phyloP scores from a whole-genome alignment of 2,329 filamentous ascomycete genomes.

The Colletotrichum sp. region DNA sequence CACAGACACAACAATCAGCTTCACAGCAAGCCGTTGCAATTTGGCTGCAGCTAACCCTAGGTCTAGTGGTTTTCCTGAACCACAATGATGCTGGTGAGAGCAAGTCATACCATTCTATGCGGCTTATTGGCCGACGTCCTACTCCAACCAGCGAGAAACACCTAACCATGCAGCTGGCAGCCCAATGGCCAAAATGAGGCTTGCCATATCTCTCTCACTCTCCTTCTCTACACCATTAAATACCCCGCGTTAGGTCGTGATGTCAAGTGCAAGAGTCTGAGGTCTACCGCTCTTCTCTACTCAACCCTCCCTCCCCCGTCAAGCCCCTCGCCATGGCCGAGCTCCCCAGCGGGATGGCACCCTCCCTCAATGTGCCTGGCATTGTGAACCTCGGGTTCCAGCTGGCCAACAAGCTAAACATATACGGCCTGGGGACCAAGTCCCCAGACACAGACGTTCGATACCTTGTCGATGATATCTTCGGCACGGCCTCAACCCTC shows the following conservation, averaged over 20 bases:
- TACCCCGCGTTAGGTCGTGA: slow-evolving; percentile 8
- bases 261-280: not conserved
- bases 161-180: not conserved
- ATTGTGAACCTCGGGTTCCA: slow-evolving; percentile 8
- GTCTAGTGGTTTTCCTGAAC: not conserved
- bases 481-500: not conserved
- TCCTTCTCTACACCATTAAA: not conserved
- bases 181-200: slow-evolving; percentile 14
- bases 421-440: not conserved
- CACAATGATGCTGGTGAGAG: not conserved
- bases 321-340: not conserved
- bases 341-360: not conserved
- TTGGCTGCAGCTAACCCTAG: not conserved
- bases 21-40: not conserved
- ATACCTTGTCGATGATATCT: not conserved
- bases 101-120: not conserved
- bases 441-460: not conserved
- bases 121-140: not conserved
- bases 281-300: not conserved
- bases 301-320: not conserved
- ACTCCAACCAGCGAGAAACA: not conserved
- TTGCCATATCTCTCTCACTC: not conserved
- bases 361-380: not conserved
- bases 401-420: slow-evolving; percentile 5
- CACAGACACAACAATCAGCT: not conserved